These are phyloP conservation scores for Raphanus raphanistrum DNA, from an alignment of 345 rosid species.

Conservation along the genomic window DNA sequence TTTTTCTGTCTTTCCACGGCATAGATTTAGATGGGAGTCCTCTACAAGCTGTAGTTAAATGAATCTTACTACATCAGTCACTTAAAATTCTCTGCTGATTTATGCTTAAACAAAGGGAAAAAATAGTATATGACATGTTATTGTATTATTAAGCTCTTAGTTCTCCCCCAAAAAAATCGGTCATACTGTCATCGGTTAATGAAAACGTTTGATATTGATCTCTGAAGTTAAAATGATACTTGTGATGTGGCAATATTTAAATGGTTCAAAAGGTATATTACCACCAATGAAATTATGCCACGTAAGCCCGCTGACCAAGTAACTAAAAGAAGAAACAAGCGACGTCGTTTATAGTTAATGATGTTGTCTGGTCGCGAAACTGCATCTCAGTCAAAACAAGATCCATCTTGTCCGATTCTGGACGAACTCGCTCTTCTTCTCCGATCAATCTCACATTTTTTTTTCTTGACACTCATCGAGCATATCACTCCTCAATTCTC, in stretches of 20 bases:
- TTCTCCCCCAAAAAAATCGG: too few relatives aligned
- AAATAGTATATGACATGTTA: neutral
- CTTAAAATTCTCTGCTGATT: neutral
- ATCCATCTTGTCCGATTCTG: constrained; percentile 26
- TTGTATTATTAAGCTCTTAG: too few relatives aligned
- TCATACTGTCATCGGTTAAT: too few relatives aligned
- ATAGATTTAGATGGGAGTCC: too few relatives aligned
- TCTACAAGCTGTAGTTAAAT: too few relatives aligned
- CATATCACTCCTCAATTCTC: neutral
- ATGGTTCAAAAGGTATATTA: neutral
- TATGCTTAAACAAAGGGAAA: neutral
- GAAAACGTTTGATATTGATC: too few relatives aligned
- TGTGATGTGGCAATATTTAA: constrained; percentile 26
- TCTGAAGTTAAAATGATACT: too few relatives aligned
- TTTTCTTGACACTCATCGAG: neutral
- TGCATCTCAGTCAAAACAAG: constrained; percentile 24
- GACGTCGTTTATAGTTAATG: constrained; percentile 38
- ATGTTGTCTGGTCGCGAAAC: constrained; percentile 30
- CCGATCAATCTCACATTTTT: constrained; percentile 19
- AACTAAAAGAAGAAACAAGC: neutral
- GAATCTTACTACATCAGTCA: too few relatives aligned
- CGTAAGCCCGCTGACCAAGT: constrained; percentile 32
- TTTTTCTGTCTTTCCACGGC: too few relatives aligned
- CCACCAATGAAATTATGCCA: constrained; percentile 19
- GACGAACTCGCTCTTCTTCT: constrained; percentile 19